These are phyloP conservation scores for Hortiboletus flavorubellus DNA, from an alignment of 768 basidiomycete genomes.

Conservation along the genomic window DNA sequence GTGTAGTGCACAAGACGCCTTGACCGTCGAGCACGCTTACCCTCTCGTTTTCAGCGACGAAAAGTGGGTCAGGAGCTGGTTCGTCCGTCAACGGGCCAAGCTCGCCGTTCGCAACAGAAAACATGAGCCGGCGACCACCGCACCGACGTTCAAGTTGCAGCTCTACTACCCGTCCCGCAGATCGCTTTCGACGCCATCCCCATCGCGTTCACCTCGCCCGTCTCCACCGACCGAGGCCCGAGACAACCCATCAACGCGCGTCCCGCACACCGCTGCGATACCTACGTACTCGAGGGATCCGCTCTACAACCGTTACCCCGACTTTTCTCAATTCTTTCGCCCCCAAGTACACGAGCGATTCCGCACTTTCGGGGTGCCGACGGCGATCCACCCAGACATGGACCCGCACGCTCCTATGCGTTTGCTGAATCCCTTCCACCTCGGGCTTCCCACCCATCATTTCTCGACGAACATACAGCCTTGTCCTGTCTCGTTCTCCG, in stretches of 20 bases:
- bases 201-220: neutral
- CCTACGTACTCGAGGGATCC: slow-evolving; percentile 31
- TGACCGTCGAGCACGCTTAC: slow-evolving; percentile 7
- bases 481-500: slow-evolving; percentile 21
- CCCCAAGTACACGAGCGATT: slow-evolving; percentile 14
- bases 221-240: neutral
- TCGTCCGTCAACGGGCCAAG: slow-evolving; percentile 27
- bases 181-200: slow-evolving; percentile 1
- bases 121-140: neutral
- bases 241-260: neutral
- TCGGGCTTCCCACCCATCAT: neutral
- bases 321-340: slow-evolving; percentile 32
- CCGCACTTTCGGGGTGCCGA: neutral
- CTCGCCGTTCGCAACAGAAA: slow-evolving; percentile 11
- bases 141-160: slow-evolving; percentile 16
- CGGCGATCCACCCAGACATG: neutral
- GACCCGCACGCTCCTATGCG: neutral
- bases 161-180: neutral
- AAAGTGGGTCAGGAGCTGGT: slow-evolving; percentile 31
- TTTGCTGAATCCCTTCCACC: neutral
- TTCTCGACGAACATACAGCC: slow-evolving; percentile 1
- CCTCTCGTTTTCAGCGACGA: slow-evolving; percentile 19
- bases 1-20: slow-evolving; percentile 15
- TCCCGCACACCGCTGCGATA: neutral
- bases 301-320: slow-evolving; percentile 30